Evolutionary conservation across 495 filamentous ascomycete species (phyloP).

Genomic region (Penicillium samsonianum): DNA sequence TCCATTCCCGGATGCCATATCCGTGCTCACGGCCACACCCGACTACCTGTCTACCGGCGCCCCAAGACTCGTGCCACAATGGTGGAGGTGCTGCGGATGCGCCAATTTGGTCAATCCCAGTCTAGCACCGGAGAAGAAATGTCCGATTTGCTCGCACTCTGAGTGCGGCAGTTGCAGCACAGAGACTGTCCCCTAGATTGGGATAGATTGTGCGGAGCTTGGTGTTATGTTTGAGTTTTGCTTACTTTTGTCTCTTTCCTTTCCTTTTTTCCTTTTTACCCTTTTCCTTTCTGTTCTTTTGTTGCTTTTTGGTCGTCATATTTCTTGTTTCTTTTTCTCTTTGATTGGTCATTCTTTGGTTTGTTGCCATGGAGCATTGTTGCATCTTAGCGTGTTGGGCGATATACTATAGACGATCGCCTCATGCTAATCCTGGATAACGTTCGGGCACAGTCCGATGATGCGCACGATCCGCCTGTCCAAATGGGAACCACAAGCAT

Average conservation of each 20-base stretch:
- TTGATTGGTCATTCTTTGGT: not conserved
- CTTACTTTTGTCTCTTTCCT: not conserved
- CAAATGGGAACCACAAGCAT: too few relatives aligned
- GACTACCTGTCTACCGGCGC: not conserved
- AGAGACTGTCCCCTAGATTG: slow-evolving; percentile 3
- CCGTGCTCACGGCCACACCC: not conserved
- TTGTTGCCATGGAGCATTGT: not conserved
- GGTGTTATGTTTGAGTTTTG: not conserved
- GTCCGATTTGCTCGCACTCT: slow-evolving; percentile 9
- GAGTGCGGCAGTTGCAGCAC: not conserved
- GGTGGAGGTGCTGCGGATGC: slow-evolving; percentile 10
- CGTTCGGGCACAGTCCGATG: not conserved
- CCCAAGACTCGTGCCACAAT: not conserved
- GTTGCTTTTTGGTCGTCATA: not conserved
- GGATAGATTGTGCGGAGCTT: not conserved
- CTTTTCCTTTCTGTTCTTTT: not conserved
- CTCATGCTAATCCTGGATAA: not conserved
- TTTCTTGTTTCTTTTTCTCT: not conserved
- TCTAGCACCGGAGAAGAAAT: slow-evolving; percentile 4
- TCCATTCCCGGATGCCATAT: not conserved
- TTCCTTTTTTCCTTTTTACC: not conserved
- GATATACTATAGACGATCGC: not conserved
- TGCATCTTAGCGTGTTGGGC: not conserved
- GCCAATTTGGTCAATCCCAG: slow-evolving; percentile 2
- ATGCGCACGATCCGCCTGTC: too few relatives aligned